Percentiles rank a stretch among this genome's conserved stretches.
These are phyloP conservation scores for Vanderwaltozyma yarrowii DNA, from an alignment of 805 yeast species.

Conservation along the genomic window DNA sequence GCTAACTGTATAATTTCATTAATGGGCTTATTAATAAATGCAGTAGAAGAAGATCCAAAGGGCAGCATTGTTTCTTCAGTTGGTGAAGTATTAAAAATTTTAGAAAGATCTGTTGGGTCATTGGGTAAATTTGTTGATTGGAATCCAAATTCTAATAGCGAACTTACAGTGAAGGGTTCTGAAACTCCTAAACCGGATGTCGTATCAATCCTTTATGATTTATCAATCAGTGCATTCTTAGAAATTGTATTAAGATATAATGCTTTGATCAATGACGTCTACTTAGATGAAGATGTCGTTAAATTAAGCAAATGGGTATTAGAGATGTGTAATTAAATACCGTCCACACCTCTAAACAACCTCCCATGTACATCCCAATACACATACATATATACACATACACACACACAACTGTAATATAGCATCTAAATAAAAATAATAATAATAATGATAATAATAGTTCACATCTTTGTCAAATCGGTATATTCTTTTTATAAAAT, in stretches of 20 bases:
- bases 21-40: slow-evolving; percentile 39
- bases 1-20: slow-evolving; percentile 53
- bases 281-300: slow-evolving; percentile 51
- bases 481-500: too few relatives aligned
- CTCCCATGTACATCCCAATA: too few relatives aligned
- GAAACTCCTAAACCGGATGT: slow-evolving; percentile 24
- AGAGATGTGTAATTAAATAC: slow-evolving; percentile 26
- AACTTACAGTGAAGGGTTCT: neutral
- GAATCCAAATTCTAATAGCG: slow-evolving; percentile 7
- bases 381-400: too few relatives aligned
- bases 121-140: slow-evolving; percentile 38
- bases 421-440: too few relatives aligned
- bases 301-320: slow-evolving; percentile 67
- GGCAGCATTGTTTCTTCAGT: slow-evolving; percentile 44
- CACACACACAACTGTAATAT: too few relatives aligned
- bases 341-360: neutral
- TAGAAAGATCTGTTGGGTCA: slow-evolving; percentile 52
- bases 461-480: too few relatives aligned
- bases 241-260: slow-evolving; percentile 57
- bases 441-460: too few relatives aligned
- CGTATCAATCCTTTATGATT: slow-evolving; percentile 49
- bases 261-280: slow-evolving; percentile 51
- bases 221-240: slow-evolving; percentile 53
- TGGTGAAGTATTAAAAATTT: slow-evolving; percentile 46
- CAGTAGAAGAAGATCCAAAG: slow-evolving; percentile 54